These are phyloP conservation scores for Jackrogersella multiformis DNA, from an alignment of 495 filamentous ascomycete genomes.

Conservation along the genomic window DNA sequence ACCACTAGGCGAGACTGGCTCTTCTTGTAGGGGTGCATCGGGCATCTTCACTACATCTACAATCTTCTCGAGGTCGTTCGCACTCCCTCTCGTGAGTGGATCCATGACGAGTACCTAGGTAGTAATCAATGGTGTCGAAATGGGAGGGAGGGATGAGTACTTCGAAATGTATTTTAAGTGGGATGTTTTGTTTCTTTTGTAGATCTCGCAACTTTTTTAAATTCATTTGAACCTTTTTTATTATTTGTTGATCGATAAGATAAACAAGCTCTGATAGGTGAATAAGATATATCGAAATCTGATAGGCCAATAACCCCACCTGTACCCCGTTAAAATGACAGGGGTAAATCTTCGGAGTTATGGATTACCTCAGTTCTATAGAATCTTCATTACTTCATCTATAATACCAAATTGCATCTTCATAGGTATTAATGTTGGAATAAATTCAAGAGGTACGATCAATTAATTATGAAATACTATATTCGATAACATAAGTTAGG, in stretches of 20 bases:
- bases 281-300: conserved; percentile 7
- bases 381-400: neutral
- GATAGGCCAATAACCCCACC: no score
- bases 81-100: conserved; percentile 36
- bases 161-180: conserved; percentile 2
- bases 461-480: neutral
- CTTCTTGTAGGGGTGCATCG: conserved; percentile 3
- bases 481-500: neutral
- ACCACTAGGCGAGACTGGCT: conserved; percentile 19
- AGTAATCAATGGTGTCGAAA: neutral
- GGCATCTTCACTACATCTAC: neutral
- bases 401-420: neutral
- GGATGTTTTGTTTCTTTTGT: conserved; percentile 3
- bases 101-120: conserved; percentile 18
- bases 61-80: conserved; percentile 9
- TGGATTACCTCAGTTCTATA: neutral
- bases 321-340: neutral
- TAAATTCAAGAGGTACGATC: neutral
- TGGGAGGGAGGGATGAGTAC: neutral
- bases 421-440: neutral
- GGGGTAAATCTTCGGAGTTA: conserved; percentile 23
- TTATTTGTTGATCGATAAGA: conserved; percentile 47
- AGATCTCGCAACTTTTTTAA: conserved; percentile 30
- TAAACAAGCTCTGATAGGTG: conserved; percentile 35
- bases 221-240: no score